phyloP scores from a whole-genome alignment of 371 early-diverging fungal genomes.

The Mortierella sp. region DNA sequence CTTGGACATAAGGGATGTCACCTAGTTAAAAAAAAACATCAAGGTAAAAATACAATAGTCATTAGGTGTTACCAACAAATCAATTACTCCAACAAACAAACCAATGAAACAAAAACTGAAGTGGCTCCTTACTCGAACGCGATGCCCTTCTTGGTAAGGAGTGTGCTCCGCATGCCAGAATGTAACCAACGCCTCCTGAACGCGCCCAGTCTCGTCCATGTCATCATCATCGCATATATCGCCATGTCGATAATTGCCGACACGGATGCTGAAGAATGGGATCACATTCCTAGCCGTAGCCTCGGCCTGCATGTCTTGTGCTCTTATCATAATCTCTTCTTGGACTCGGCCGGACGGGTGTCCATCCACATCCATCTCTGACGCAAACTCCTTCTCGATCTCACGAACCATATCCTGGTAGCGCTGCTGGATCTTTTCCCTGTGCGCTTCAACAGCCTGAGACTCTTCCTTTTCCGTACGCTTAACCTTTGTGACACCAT shows the following conservation, averaged over 20 bases:
- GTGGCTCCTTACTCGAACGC: slow-evolving; percentile 61
- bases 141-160: slow-evolving; percentile 66
- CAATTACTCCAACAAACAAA: slow-evolving; percentile 16
- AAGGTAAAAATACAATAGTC: neutral
- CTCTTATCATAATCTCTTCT: slow-evolving; percentile 36
- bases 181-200: slow-evolving; percentile 61
- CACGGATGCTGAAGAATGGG: slow-evolving; percentile 29
- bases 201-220: slow-evolving; percentile 14
- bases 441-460: slow-evolving; percentile 50
- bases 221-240: slow-evolving; percentile 64
- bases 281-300: slow-evolving; percentile 24
- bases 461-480: slow-evolving; percentile 76
- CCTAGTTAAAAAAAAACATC: slow-evolving; percentile 43
- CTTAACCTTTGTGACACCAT: slow-evolving; percentile 61
- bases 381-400: slow-evolving; percentile 37
- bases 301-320: slow-evolving; percentile 31
- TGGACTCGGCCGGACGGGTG: slow-evolving; percentile 17
- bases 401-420: slow-evolving; percentile 42
- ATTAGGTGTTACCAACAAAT: neutral
- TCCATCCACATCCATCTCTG: slow-evolving; percentile 11
- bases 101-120: slow-evolving; percentile 11
- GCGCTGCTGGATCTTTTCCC: slow-evolving; percentile 28
- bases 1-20: slow-evolving; percentile 62
- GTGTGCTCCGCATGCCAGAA: slow-evolving; percentile 67
- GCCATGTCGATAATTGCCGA: slow-evolving; percentile 30